Conservation (phyloP, 176 grass and related monocot genomes). For the Aegilops speltoides region DNA sequence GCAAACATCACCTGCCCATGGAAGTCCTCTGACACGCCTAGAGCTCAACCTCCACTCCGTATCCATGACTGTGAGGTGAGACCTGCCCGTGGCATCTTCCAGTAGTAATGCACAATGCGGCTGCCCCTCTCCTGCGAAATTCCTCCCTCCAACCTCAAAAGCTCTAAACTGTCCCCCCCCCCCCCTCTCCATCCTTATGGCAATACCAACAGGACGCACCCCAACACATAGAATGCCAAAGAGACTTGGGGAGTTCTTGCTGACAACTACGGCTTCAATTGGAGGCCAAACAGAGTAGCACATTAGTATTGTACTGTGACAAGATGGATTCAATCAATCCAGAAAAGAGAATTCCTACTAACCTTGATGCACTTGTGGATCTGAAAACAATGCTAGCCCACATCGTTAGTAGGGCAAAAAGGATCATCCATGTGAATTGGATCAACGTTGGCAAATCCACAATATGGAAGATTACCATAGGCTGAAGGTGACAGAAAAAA, state of each 20-base stretch:
- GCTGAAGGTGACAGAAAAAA: conserved; percentile 5
- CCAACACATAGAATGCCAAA: background rate
- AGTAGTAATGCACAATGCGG: conserved; percentile 89
- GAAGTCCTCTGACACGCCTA: conserved; percentile 80
- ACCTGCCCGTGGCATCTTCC: conserved; percentile 59
- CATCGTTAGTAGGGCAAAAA: conserved; percentile 73
- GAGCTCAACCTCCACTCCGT: conserved; percentile 88
- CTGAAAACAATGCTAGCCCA: conserved; percentile 88
- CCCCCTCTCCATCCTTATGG: conserved; percentile 49
- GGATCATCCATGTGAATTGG: conserved; percentile 97
- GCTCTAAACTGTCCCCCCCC: conserved; percentile 47
- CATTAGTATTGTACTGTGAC: background rate
- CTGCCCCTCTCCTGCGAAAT: conserved; percentile 85
- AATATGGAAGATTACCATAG: conserved; percentile 34
- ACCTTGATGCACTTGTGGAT: conserved; percentile 99
- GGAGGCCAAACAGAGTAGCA: background rate
- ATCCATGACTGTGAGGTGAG: conserved; percentile 72
- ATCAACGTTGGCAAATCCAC: conserved; percentile 69
- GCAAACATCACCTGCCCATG: conserved; percentile 29
- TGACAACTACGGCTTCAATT: background rate
- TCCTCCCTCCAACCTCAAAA: conserved; percentile 89
- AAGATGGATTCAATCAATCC: background rate
- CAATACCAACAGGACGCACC: background rate
- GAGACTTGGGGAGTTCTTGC: too few species aligned
- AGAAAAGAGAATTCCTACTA: conserved; percentile 24